Evolutionary conservation across 2,329 filamentous ascomycete genomes (phyloP).

Genomic region (Aspergillus bombycis): DNA sequence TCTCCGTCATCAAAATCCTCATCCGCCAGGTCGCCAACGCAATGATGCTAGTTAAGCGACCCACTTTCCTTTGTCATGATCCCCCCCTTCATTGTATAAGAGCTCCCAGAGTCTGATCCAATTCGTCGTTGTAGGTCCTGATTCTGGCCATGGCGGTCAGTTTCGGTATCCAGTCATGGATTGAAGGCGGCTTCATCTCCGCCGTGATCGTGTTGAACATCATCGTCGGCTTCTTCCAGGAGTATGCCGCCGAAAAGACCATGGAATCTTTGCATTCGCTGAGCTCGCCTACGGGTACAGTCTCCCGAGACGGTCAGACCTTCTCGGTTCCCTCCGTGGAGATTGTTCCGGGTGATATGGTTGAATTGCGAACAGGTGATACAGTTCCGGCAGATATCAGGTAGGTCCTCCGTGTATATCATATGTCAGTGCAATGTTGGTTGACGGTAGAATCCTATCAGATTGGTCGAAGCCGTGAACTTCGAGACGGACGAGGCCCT

Average conservation of each 20-base stretch:
- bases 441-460: neutral
- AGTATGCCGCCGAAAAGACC: constrained; percentile 61
- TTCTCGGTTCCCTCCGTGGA: constrained; percentile 56
- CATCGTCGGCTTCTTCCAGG: constrained; percentile 60
- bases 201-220: constrained; percentile 63
- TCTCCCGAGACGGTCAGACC: constrained; percentile 58
- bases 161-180: constrained; percentile 56
- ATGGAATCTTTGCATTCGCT: constrained; percentile 59
- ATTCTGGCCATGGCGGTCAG: constrained; percentile 70
- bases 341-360: constrained; percentile 62
- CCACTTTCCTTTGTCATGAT: constrained; percentile 18
- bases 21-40: constrained; percentile 68
- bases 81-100: constrained; percentile 4
- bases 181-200: constrained; percentile 60
- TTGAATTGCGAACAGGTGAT: constrained; percentile 55
- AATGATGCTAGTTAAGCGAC: constrained; percentile 61
- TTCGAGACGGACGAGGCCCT: constrained; percentile 69
- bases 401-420: constrained; percentile 33
- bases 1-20: constrained; percentile 71
- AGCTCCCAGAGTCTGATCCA: constrained; percentile 29
- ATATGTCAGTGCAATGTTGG: too few species aligned
- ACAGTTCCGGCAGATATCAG: constrained; percentile 61
- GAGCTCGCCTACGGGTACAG: constrained; percentile 56
- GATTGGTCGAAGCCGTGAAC: constrained; percentile 63
- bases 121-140: constrained; percentile 64